Conservation (phyloP, 2,329 filamentous ascomycete genomes). For the Diaporthe citriasiana region DNA sequence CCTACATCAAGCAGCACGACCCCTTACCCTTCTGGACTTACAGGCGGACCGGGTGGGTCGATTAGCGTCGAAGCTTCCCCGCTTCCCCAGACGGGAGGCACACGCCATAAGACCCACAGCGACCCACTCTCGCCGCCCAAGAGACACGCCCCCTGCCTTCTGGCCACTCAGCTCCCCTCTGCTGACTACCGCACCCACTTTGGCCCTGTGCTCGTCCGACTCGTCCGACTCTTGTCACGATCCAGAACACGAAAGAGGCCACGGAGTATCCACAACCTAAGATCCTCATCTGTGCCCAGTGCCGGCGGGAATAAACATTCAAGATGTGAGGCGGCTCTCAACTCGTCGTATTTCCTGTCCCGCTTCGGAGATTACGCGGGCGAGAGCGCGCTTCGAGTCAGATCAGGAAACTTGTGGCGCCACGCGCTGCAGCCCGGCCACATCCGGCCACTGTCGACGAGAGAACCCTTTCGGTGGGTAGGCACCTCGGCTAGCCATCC, state of each 20-base stretch:
- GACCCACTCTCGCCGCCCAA: constrained; percentile 8
- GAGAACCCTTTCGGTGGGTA: background rate
- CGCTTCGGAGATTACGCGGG: constrained; percentile 7
- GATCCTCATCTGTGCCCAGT: constrained; percentile 28
- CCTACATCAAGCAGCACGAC: constrained; percentile 27
- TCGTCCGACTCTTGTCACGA: constrained; percentile 1
- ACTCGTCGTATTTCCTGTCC: constrained; percentile 11
- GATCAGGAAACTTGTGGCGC: constrained; percentile 9
- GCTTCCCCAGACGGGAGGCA: constrained; percentile 42
- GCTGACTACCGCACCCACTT: constrained; percentile 15
- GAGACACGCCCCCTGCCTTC: background rate
- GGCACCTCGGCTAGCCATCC: background rate
- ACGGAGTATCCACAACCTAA: constrained; percentile 12
- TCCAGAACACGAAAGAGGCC: constrained; percentile 11
- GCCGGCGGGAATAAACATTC: constrained; percentile 24
- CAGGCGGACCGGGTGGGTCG: constrained; percentile 25
- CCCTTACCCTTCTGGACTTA: constrained; percentile 34
- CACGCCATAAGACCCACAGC: constrained; percentile 11
- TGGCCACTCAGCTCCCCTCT: constrained; percentile 17
- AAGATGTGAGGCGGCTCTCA: background rate
- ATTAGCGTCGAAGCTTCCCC: constrained; percentile 37
- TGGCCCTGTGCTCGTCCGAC: background rate
- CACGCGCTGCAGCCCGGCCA: constrained; percentile 8
- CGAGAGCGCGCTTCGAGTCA: constrained; percentile 9
- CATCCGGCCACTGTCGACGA: background rate